A percentile compares a stretch with the other conserved stretches of the same genome.
phyloP scores from a whole-genome alignment of 2,329 filamentous ascomycete genomes.

The Ilyonectria sp. region DNA sequence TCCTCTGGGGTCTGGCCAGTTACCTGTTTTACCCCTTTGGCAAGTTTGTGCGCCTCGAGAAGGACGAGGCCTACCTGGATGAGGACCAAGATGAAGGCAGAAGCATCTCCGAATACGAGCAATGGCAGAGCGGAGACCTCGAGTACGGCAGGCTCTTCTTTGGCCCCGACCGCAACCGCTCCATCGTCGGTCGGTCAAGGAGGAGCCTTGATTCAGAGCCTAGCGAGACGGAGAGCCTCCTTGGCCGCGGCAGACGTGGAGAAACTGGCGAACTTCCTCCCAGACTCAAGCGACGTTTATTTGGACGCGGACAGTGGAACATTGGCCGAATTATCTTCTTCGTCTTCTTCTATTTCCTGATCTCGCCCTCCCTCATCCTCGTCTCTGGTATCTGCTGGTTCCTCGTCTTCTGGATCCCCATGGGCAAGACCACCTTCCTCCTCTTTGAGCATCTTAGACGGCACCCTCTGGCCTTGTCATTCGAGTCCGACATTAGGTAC shows the following conservation, averaged over 20 bases:
- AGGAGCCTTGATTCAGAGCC: slow-evolving; percentile 88
- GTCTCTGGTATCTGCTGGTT: slow-evolving; percentile 95
- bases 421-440: slow-evolving; percentile 94
- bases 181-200: slow-evolving; percentile 87
- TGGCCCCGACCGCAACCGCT: slow-evolving; percentile 83
- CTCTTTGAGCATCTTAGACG: slow-evolving; percentile 92
- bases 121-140: slow-evolving; percentile 98
- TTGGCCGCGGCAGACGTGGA: slow-evolving; percentile 73
- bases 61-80: slow-evolving; percentile 93
- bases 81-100: slow-evolving; percentile 96
- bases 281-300: slow-evolving; percentile 83
- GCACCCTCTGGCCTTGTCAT: slow-evolving; percentile 92
- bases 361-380: slow-evolving; percentile 87
- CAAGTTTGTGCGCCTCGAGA: slow-evolving; percentile 92
- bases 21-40: slow-evolving; percentile 98
- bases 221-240: slow-evolving; percentile 90
- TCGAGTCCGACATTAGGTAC: slow-evolving; percentile 87
- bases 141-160: slow-evolving; percentile 98
- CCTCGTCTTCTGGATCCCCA: slow-evolving; percentile 96
- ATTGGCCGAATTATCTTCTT: slow-evolving; percentile 96
- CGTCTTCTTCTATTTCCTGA: slow-evolving; percentile 92
- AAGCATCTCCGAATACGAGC: slow-evolving; percentile 98
- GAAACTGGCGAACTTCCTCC: slow-evolving; percentile 59
- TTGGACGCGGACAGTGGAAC: slow-evolving; percentile 97
- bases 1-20: slow-evolving; percentile 85